A percentile compares a stretch with the other conserved stretches of the same genome.
Conservation (phyloP, 2,329 filamentous ascomycete species). For the Alternaria dauci region DNA sequence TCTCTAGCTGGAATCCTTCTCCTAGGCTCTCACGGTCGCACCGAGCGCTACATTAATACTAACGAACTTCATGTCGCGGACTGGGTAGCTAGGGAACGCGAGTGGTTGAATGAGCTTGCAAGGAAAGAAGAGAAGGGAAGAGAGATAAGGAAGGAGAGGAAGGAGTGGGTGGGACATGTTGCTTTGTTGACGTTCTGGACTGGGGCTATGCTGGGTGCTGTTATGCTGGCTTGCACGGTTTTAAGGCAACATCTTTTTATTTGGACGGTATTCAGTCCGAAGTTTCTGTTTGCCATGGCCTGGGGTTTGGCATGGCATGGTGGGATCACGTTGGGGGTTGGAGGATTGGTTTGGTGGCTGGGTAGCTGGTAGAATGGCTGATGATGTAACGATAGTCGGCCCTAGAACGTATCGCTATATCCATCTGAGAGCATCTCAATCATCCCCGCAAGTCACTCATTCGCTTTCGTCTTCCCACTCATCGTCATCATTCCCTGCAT, state of each 20-base stretch:
- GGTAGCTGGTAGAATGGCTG: conserved; percentile 36
- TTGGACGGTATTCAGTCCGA: conserved; percentile 98
- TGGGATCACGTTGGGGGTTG: conserved; percentile 50
- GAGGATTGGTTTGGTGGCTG: conserved; percentile 44
- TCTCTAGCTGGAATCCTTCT: conserved; percentile 70
- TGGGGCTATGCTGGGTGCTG: conserved; percentile 69
- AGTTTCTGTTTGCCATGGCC: conserved; percentile 90
- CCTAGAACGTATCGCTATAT: background rate
- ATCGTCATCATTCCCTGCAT: background rate
- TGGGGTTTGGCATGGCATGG: conserved; percentile 88
- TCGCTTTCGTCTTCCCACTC: background rate
- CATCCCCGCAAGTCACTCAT: background rate
- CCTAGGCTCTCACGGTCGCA: conserved; percentile 35
- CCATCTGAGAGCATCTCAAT: background rate
- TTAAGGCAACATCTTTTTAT: conserved; percentile 93
- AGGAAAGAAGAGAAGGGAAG: conserved; percentile 23
- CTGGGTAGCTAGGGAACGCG: conserved; percentile 44
- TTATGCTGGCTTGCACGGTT: conserved; percentile 88
- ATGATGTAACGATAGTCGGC: background rate
- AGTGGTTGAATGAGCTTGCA: conserved; percentile 34
- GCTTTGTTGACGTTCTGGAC: conserved; percentile 75
- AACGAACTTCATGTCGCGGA: conserved; percentile 31
- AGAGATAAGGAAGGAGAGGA: conserved; percentile 14
- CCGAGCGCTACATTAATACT: conserved; percentile 28
- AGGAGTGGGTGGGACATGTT: conserved; percentile 59